Percentiles rank a stretch among this genome's conserved stretches.
phyloP scores from a whole-genome alignment of 352 stramenopile genomes.

The Peronospora destructor region DNA sequence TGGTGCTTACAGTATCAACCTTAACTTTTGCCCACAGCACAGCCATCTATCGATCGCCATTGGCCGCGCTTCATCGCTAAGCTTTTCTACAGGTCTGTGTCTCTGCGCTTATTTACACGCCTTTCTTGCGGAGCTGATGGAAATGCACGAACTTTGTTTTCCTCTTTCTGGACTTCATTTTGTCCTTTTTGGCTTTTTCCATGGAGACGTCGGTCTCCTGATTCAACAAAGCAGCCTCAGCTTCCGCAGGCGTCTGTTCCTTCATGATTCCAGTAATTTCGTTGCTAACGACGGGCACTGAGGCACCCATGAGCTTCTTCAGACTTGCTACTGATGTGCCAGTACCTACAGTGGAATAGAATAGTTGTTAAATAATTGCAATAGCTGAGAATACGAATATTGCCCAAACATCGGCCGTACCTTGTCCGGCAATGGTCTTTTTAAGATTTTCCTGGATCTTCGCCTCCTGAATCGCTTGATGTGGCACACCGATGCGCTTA shows the following conservation, averaged over 20 bases:
- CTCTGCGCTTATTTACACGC: slow-evolving; percentile 45
- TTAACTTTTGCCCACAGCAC: too few species aligned
- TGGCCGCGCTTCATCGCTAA: slow-evolving; percentile 12
- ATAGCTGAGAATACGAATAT: background rate
- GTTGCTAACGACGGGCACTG: slow-evolving; percentile 38
- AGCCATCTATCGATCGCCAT: slow-evolving; percentile 12
- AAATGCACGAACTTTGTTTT: slow-evolving; percentile 86
- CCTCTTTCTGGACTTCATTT: slow-evolving; percentile 50
- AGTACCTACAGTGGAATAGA: slow-evolving; percentile 19
- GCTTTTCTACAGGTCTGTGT: slow-evolving; percentile 1
- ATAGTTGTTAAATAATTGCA: slow-evolving; percentile 3
- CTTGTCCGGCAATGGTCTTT: slow-evolving; percentile 64
- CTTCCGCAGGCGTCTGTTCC: slow-evolving; percentile 29
- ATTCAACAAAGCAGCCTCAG: slow-evolving; percentile 46
- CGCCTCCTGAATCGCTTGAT: slow-evolving; percentile 58
- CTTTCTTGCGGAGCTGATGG: slow-evolving; percentile 83
- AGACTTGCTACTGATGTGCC: slow-evolving; percentile 54
- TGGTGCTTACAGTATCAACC: too few species aligned
- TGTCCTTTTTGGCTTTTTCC: slow-evolving; percentile 54
- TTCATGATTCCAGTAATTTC: slow-evolving; percentile 40
- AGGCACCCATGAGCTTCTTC: slow-evolving; percentile 64
- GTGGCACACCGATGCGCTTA: slow-evolving; percentile 72
- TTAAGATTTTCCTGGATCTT: slow-evolving; percentile 84
- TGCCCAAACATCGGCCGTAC: slow-evolving; percentile 17
- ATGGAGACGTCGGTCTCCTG: slow-evolving; percentile 34